Conservation (phyloP, 192 early-diverging fungal genomes). For the Coemansia sp. region DNA sequence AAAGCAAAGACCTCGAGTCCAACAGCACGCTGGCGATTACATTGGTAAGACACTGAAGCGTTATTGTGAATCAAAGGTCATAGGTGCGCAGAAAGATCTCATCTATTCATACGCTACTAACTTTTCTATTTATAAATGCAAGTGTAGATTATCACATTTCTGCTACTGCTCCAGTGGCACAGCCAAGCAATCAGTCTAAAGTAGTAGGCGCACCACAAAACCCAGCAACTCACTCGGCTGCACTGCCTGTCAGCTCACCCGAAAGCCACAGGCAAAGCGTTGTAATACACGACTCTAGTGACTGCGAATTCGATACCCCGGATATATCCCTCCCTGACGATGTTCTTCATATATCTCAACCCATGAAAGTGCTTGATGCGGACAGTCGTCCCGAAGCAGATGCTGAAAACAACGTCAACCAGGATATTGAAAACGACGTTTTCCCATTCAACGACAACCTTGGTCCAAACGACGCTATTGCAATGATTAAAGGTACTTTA, state of each 20-base stretch:
- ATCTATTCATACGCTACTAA: too few species aligned
- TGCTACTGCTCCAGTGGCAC: too few species aligned
- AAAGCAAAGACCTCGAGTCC: too few species aligned
- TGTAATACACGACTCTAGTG: constrained; percentile 26
- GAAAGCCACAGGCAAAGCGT: constrained; percentile 1
- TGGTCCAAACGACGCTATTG: constrained; percentile 9
- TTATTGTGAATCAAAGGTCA: too few species aligned
- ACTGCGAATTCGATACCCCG: constrained; percentile 12
- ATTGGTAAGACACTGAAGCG: too few species aligned
- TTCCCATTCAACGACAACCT: constrained; percentile 20
- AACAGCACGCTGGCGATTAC: too few species aligned
- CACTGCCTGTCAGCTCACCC: background rate
- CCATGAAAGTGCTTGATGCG: background rate
- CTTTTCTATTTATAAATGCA: too few species aligned
- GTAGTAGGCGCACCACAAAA: background rate
- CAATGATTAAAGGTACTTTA: constrained; percentile 12
- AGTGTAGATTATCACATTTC: too few species aligned
- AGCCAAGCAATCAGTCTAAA: too few species aligned
- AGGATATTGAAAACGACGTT: background rate
- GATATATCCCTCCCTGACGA: constrained; percentile 19
- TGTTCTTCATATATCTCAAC: background rate
- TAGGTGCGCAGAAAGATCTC: too few species aligned
- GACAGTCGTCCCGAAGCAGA: background rate
- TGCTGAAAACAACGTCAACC: background rate
- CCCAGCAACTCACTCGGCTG: background rate